A percentile compares a stretch with the other conserved stretches of the same genome.
phyloP scores from a whole-genome alignment of 1,284 basidiomycete species.

The Xerocomus minutiporus region DNA sequence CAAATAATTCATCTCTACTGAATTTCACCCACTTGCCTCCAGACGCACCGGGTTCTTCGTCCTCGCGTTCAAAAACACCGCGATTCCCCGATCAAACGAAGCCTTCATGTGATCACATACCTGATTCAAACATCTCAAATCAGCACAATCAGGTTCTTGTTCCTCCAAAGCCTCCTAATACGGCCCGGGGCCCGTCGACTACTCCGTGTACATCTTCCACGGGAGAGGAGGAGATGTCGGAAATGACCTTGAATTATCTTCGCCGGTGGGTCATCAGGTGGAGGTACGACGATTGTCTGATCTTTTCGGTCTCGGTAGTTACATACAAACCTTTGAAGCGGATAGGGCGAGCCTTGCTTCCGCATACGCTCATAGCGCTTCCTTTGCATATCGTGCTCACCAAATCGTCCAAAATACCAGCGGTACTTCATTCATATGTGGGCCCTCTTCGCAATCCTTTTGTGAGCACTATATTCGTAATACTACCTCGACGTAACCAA shows the following conservation, averaged over 20 bases:
- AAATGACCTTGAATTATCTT: constrained; percentile 32
- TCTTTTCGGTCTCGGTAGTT: constrained; percentile 15
- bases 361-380: constrained; percentile 29
- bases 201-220: neutral
- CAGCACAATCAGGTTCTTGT: neutral
- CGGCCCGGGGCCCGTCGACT: neutral
- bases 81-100: constrained; percentile 1
- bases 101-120: neutral
- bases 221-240: constrained; percentile 25
- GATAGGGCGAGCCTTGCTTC: constrained; percentile 33
- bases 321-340: constrained; percentile 29
- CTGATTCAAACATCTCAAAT: neutral
- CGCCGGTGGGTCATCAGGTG: constrained; percentile 19
- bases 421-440: neutral
- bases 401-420: neutral
- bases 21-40: neutral
- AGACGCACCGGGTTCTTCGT: neutral
- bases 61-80: neutral
- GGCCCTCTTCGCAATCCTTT: constrained; percentile 6
- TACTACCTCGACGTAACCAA: constrained; percentile 4
- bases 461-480: constrained; percentile 11
- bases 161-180: neutral
- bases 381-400: constrained; percentile 30
- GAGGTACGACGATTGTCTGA: constrained; percentile 5
- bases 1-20: too few species aligned